Percentiles rank a stretch among this genome's conserved stretches.
phyloP scores from a whole-genome alignment of 345 rosid genomes.

The Eutrema yunnanense region DNA sequence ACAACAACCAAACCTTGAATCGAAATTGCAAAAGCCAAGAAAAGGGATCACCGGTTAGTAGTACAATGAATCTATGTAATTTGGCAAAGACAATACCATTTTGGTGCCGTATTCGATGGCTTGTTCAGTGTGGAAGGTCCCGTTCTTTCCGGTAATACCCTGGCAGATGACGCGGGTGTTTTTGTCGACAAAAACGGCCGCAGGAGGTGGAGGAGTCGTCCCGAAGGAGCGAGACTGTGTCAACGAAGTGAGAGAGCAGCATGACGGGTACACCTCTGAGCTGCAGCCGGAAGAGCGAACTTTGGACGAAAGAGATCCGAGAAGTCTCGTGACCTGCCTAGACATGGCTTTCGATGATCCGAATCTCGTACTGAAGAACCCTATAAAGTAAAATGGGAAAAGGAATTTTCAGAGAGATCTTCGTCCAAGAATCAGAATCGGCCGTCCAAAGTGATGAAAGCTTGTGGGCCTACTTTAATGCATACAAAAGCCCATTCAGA shows the following conservation, averaged over 20 bases:
- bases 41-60: background rate
- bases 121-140: conserved; percentile 90
- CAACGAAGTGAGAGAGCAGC: conserved; percentile 20
- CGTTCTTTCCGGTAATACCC: conserved; percentile 91
- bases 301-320: conserved; percentile 22
- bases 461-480: background rate
- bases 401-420: background rate
- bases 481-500: background rate
- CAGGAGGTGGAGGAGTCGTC: conserved; percentile 48
- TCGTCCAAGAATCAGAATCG: background rate
- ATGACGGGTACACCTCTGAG: conserved; percentile 18
- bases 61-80: background rate
- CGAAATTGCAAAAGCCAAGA: background rate
- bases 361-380: conserved; percentile 6
- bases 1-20: background rate
- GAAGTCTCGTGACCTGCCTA: conserved; percentile 22
- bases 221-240: conserved; percentile 41
- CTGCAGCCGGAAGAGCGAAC: conserved; percentile 7
- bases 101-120: conserved; percentile 88
- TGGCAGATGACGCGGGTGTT: conserved; percentile 87
- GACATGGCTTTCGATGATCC: conserved; percentile 19
- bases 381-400: background rate
- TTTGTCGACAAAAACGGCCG: conserved; percentile 88
- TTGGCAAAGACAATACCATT: conserved; percentile 6
- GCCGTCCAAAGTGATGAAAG: background rate